phyloP scores from a whole-genome alignment of 768 basidiomycete genomes.

The Tulasnella calospora region DNA sequence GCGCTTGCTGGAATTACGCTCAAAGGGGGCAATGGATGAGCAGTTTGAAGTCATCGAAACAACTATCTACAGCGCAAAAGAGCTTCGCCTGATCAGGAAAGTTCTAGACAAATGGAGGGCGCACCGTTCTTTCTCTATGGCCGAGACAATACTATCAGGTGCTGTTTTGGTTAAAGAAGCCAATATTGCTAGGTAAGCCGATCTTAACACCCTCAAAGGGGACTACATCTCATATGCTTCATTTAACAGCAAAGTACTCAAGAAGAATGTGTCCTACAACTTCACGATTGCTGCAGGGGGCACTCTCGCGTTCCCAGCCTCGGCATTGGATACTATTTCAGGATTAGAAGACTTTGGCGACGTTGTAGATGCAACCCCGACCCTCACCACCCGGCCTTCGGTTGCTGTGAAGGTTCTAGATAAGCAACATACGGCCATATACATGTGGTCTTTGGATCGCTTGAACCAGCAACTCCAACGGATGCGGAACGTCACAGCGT shows the following conservation, averaged over 20 bases:
- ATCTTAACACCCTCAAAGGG: neutral
- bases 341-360: constrained; percentile 90
- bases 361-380: constrained; percentile 75
- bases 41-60: constrained; percentile 67
- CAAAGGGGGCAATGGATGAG: constrained; percentile 62
- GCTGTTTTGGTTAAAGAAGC: constrained; percentile 90
- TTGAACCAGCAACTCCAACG: constrained; percentile 83
- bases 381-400: constrained; percentile 69
- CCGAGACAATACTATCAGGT: constrained; percentile 76
- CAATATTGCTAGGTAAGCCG: constrained; percentile 75
- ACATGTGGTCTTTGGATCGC: constrained; percentile 85
- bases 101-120: constrained; percentile 82
- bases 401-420: constrained; percentile 90
- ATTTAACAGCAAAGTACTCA: constrained; percentile 67
- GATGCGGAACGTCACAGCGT: constrained; percentile 88
- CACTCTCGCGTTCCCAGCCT: constrained; percentile 68
- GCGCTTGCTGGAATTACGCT: constrained; percentile 68
- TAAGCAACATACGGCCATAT: constrained; percentile 77
- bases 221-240: constrained; percentile 17
- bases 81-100: constrained; percentile 75
- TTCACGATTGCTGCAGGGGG: constrained; percentile 86
- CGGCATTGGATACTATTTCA: constrained; percentile 78
- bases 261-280: constrained; percentile 85
- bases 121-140: constrained; percentile 84
- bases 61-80: constrained; percentile 72